Evolutionary conservation across 768 basidiomycete species (phyloP).

Genomic region (Trametes sanguinea): DNA sequence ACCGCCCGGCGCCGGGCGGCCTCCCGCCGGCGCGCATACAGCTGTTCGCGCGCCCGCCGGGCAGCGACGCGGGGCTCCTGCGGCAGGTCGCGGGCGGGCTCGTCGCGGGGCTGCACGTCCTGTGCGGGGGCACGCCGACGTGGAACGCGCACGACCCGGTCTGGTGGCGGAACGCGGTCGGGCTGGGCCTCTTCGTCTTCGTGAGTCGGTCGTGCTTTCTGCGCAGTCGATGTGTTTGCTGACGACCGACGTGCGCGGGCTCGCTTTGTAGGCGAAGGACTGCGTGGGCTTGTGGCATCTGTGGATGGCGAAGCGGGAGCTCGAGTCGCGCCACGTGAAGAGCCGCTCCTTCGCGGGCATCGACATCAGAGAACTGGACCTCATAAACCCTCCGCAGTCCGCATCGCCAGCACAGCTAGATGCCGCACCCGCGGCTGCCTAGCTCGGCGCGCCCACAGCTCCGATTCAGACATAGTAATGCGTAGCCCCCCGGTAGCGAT

Average conservation of each 20-base stretch:
- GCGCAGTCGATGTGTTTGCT: neutral
- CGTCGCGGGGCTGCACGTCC: constrained; percentile 45
- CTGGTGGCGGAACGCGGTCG: constrained; percentile 76
- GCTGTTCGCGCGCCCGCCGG: constrained; percentile 3
- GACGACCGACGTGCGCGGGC: neutral
- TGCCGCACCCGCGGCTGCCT: too few relatives aligned
- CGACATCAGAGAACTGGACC: constrained; percentile 65
- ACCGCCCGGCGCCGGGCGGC: neutral
- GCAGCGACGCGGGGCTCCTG: constrained; percentile 23
- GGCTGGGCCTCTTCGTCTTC: constrained; percentile 66
- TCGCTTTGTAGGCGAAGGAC: constrained; percentile 58
- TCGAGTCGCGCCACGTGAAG: constrained; percentile 68
- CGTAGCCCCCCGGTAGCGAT: too few relatives aligned
- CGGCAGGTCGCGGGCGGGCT: constrained; percentile 33
- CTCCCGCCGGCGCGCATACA: constrained; percentile 6
- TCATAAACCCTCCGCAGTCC: constrained; percentile 38
- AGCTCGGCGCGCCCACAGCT: neutral
- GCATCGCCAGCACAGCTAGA: too few relatives aligned
- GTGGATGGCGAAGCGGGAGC: constrained; percentile 69
- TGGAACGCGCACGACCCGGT: constrained; percentile 74
- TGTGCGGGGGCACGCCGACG: constrained; percentile 57
- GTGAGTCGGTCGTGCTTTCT: constrained; percentile 39
- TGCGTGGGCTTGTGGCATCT: constrained; percentile 66
- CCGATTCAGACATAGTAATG: neutral
- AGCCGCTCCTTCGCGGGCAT: constrained; percentile 73